phyloP scores from a whole-genome alignment of 2,329 filamentous ascomycete species.

The Sclerotinia borealis region DNA sequence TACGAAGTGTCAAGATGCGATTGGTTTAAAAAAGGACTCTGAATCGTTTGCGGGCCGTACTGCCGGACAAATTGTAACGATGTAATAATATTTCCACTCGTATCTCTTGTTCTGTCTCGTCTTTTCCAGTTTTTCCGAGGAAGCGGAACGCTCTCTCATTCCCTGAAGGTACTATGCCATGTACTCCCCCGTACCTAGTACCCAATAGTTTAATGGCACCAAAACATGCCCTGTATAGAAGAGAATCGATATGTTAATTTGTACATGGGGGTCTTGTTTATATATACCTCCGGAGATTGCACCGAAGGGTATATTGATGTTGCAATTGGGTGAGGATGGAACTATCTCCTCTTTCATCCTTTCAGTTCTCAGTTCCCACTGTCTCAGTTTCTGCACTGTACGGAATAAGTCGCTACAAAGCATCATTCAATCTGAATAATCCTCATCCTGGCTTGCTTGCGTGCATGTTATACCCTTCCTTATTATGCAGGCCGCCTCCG shows the following conservation, averaged over 20 bases:
- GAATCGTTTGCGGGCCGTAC: constrained; percentile 1
- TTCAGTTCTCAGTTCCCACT: neutral
- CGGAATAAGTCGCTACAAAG: neutral
- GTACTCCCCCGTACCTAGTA: neutral
- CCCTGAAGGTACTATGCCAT: neutral
- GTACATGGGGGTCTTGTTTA: neutral
- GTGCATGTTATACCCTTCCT: neutral
- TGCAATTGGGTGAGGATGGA: neutral
- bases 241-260: neutral
- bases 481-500: neutral
- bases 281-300: constrained; percentile 3
- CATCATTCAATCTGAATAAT: neutral
- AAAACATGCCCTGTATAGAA: neutral
- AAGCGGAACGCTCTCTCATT: constrained; percentile 9
- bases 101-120: neutral
- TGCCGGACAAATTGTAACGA: neutral
- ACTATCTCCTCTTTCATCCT: neutral
- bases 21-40: neutral
- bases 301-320: constrained; percentile 1
- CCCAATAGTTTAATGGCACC: neutral
- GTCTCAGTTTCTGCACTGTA: neutral
- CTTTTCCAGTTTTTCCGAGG: neutral
- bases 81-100: neutral
- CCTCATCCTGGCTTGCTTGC: neutral
- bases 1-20: neutral